A percentile compares a stretch with the other conserved stretches of the same genome.
Evolutionary conservation across 1,139 yeast species (phyloP).

Genomic region (Trichomonascaceae sp.): DNA sequence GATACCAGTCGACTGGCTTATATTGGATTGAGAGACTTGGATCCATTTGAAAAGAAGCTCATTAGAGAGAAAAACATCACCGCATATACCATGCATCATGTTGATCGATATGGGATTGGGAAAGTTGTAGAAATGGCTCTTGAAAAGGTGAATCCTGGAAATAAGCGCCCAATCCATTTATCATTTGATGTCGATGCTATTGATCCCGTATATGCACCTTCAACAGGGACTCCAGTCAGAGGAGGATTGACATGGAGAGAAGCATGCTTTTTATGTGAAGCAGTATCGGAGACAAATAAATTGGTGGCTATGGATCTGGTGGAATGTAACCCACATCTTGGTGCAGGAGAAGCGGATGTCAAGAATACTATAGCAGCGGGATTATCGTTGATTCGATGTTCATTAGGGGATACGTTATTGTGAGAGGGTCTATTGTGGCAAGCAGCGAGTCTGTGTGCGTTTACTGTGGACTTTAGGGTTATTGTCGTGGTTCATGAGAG

Average conservation of each 20-base stretch:
- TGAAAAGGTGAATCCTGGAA: constrained; percentile 66
- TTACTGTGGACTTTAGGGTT: too few relatives aligned
- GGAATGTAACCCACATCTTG: constrained; percentile 88
- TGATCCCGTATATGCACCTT: constrained; percentile 91
- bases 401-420: constrained; percentile 86
- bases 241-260: constrained; percentile 95
- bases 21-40: constrained; percentile 93
- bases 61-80: constrained; percentile 66
- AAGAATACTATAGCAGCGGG: constrained; percentile 86
- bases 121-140: constrained; percentile 90
- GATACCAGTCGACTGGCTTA: constrained; percentile 73
- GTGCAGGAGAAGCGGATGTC: constrained; percentile 69
- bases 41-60: constrained; percentile 72
- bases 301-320: constrained; percentile 86
- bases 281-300: constrained; percentile 81
- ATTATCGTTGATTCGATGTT: constrained; percentile 87
- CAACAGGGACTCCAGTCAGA: constrained; percentile 96
- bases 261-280: constrained; percentile 88
- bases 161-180: constrained; percentile 73
- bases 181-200: constrained; percentile 96
- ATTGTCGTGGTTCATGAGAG: too few relatives aligned
- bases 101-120: constrained; percentile 90
- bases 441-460: neutral
- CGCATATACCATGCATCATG: constrained; percentile 93
- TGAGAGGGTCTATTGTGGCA: too few relatives aligned